Evolutionary conservation across 441 rosid species (phyloP).

Genomic region (Gossypium aridum): DNA sequence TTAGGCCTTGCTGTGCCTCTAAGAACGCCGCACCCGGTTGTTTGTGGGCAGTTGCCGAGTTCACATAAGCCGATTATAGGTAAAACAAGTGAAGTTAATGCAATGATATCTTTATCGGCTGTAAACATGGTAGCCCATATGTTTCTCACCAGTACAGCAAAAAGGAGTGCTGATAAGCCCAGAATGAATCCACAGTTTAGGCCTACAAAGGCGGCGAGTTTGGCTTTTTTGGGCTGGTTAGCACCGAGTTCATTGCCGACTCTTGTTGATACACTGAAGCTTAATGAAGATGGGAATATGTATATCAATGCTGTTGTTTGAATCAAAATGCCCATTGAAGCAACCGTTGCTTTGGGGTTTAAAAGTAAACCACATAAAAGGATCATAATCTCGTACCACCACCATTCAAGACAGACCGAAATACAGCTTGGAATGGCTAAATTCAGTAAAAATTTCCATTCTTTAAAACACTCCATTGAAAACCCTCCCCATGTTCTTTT

Average conservation of each 20-base stretch:
- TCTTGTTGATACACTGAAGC: constrained; percentile 81
- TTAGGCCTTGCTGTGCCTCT: constrained; percentile 87
- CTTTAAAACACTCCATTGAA: constrained; percentile 44
- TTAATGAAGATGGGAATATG: constrained; percentile 86
- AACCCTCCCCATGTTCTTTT: constrained; percentile 47
- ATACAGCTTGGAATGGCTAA: constrained; percentile 79
- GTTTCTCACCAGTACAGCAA: constrained; percentile 50
- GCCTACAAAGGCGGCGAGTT: constrained; percentile 60
- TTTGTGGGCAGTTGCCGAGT: constrained; percentile 93
- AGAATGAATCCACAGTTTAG: constrained; percentile 52
- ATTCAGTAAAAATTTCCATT: constrained; percentile 57
- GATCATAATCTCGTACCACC: constrained; percentile 98
- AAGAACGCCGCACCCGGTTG: constrained; percentile 81
- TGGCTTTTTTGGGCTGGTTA: constrained; percentile 57
- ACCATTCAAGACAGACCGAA: constrained; percentile 96
- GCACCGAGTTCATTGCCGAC: constrained; percentile 90
- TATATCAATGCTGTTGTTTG: constrained; percentile 83
- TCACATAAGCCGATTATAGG: constrained; percentile 88
- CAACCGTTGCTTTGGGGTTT: constrained; percentile 69
- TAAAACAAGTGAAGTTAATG: constrained; percentile 53
- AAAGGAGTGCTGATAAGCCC: constrained; percentile 54
- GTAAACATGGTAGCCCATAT: constrained; percentile 81
- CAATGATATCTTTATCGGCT: constrained; percentile 47
- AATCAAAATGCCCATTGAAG: constrained; percentile 92
- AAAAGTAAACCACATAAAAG: constrained; percentile 62